Evolutionary conservation across 768 basidiomycete genomes (phyloP).

Genomic region (Polyporus arcularius): DNA sequence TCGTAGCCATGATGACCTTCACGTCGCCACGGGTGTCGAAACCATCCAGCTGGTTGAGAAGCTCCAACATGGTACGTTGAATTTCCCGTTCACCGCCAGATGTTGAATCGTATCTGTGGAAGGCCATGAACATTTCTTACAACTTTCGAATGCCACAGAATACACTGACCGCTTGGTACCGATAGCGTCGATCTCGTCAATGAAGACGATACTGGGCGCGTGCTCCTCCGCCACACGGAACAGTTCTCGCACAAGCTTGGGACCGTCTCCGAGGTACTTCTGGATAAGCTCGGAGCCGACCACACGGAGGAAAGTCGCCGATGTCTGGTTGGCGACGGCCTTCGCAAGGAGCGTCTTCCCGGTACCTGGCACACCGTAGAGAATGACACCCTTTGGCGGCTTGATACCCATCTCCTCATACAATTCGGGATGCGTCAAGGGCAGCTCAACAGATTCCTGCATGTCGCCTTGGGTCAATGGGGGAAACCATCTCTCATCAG

Average conservation of each 20-base stretch:
- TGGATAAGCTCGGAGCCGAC: conserved; percentile 98
- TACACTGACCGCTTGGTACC: conserved; percentile 90
- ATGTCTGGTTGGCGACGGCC: conserved; percentile 97
- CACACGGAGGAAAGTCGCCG: conserved; percentile 95
- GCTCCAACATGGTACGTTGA: conserved; percentile 97
- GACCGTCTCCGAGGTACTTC: conserved; percentile 98
- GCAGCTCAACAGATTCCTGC: conserved; percentile 97
- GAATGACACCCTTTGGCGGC: conserved; percentile 99
- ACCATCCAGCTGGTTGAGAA: conserved; percentile 98
- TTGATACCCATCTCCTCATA: conserved; percentile 99
- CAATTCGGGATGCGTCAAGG: conserved; percentile 94
- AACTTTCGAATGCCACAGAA: not conserved
- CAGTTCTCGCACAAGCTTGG: conserved; percentile 95
- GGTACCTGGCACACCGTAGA: conserved; percentile 97
- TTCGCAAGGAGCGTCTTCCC: conserved; percentile 98
- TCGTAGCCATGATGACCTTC: conserved; percentile 99
- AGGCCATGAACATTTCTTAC: not conserved
- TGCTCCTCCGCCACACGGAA: conserved; percentile 98
- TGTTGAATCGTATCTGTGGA: conserved; percentile 88
- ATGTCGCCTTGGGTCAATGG: not conserved
- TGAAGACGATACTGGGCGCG: conserved; percentile 98
- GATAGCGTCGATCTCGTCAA: conserved; percentile 98
- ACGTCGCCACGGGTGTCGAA: conserved; percentile 99
- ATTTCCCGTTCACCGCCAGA: conserved; percentile 99
- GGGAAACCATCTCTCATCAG: not conserved